These are phyloP conservation scores for Aspergillus pseudonomiae DNA, from an alignment of 2,329 filamentous ascomycete genomes.

Conservation along the genomic window DNA sequence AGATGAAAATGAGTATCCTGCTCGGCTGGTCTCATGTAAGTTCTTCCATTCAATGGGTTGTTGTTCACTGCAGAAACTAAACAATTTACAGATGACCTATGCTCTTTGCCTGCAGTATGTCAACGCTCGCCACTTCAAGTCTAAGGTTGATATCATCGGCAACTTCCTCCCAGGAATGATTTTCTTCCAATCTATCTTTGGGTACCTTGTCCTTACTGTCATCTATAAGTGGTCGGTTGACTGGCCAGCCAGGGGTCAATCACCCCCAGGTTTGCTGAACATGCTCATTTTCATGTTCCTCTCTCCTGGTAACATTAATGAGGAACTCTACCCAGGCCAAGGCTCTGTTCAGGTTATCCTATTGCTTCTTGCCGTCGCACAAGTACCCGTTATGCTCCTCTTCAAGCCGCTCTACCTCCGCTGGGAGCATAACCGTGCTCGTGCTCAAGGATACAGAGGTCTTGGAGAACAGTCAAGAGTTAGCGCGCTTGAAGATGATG, in stretches of 20 bases:
- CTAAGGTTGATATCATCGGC: constrained; percentile 91
- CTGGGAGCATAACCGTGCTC: constrained; percentile 87
- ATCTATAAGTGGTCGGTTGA: constrained; percentile 96
- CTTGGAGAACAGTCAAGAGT: constrained; percentile 87
- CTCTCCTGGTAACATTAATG: constrained; percentile 70
- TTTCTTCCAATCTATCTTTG: constrained; percentile 99
- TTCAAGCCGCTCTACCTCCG: constrained; percentile 95
- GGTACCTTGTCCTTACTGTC: constrained; percentile 91
- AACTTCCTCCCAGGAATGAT: constrained; percentile 99
- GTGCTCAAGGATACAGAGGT: constrained; percentile 86
- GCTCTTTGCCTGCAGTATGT: constrained; percentile 89
- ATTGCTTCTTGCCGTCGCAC: constrained; percentile 77
- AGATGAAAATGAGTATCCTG: constrained; percentile 99
- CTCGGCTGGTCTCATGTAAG: constrained; percentile 84
- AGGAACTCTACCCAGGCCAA: constrained; percentile 79
- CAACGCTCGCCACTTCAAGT: constrained; percentile 94
- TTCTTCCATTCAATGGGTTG: constrained; percentile 13
- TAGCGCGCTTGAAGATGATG: constrained; percentile 87
- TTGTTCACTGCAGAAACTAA: constrained; percentile 8
- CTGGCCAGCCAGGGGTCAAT: constrained; percentile 69
- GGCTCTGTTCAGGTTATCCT: constrained; percentile 73
- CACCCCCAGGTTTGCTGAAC: constrained; percentile 88
- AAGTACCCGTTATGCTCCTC: constrained; percentile 90
- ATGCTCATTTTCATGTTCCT: constrained; percentile 99
- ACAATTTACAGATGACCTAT: constrained; percentile 76